These are phyloP conservation scores for Lachnellula subtilissima DNA, from an alignment of 2,329 filamentous ascomycete genomes.

Conservation along the genomic window DNA sequence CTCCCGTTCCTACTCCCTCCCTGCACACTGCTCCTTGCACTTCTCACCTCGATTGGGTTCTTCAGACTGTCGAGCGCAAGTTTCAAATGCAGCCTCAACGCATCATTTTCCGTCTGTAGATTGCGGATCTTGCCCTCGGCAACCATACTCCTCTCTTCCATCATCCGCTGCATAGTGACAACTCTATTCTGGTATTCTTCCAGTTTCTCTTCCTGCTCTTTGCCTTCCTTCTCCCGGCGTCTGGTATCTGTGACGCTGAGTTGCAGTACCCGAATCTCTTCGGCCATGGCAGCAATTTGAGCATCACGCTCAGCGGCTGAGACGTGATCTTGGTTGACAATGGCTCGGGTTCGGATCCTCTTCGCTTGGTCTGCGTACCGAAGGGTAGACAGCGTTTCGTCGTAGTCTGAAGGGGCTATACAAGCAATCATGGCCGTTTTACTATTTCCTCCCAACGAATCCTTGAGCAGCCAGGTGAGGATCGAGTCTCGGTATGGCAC, in stretches of 20 bases:
- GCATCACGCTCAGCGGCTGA: constrained; percentile 90
- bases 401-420: constrained; percentile 91
- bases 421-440: constrained; percentile 99
- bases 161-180: constrained; percentile 82
- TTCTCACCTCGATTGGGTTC: constrained; percentile 70
- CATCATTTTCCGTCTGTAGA: constrained; percentile 85
- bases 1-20: constrained; percentile 14
- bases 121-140: constrained; percentile 91
- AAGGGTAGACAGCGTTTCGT: constrained; percentile 92
- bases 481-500: constrained; percentile 93
- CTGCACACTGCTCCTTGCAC: constrained; percentile 28
- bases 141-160: constrained; percentile 90
- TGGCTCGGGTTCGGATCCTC: constrained; percentile 87
- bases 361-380: constrained; percentile 98
- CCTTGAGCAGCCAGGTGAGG: constrained; percentile 82
- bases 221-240: constrained; percentile 68
- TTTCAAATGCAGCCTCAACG: constrained; percentile 78
- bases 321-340: constrained; percentile 93
- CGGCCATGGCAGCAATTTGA: constrained; percentile 90
- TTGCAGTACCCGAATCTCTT: constrained; percentile 85
- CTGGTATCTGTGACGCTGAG: constrained; percentile 63
- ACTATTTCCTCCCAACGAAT: constrained; percentile 91
- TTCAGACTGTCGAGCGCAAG: constrained; percentile 81
- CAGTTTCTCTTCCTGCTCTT: constrained; percentile 68
- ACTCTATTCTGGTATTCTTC: constrained; percentile 96